Evolutionary conservation across 2,329 filamentous ascomycete species (phyloP), one percentile per base, ranked within the genome.

Genomic region (Alternaria brassicae): DNA sequence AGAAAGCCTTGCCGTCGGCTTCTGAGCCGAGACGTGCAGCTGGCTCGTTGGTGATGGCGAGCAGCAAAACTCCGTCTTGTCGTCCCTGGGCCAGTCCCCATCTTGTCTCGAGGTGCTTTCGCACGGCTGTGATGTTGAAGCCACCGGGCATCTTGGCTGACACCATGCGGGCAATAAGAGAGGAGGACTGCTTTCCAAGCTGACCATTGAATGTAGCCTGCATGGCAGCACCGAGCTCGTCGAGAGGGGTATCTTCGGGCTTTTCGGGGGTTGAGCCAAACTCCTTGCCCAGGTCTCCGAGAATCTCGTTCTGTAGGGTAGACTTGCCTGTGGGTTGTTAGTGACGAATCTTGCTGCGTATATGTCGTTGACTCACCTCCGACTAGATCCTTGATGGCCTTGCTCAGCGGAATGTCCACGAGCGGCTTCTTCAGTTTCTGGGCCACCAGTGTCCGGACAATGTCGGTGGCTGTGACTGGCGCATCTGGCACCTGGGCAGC

Each of bases 111-210:
- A 99, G 83, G 76, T 99, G 96, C 81, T 99, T 99, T 73, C 95
- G 88, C 45, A 96, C 92, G 12, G 92, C 86, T 74, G 94, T 98
- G 78, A 98, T 98, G 79, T 98, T 99, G 87, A 99, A 99, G 63
- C 95, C 95, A 82, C 94, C 95, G 47, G 95, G 95, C 95, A 99
- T 99, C 83, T 99, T 99, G 28, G 95, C 97, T 2, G 95, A 98
- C 41, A 99, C 95, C 77, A 99, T 84, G 69, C 95, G 90, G 49
- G 95, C 95, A 78, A 99, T 90, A 57, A 99, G 86, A 3, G 93
- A 96, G 53, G 91, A 90, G 0, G 95, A 96, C 71, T 97, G 93
- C 82, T 99, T 99, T 79, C 95, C 95, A 62, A 99, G 88, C 81
- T 97, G 94, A 70, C 95, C 95, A 81, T 97, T 95, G 82, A 99